These are phyloP conservation scores for Gossypium davidsonii DNA, from an alignment of 441 rosid species.

Conservation along the genomic window DNA sequence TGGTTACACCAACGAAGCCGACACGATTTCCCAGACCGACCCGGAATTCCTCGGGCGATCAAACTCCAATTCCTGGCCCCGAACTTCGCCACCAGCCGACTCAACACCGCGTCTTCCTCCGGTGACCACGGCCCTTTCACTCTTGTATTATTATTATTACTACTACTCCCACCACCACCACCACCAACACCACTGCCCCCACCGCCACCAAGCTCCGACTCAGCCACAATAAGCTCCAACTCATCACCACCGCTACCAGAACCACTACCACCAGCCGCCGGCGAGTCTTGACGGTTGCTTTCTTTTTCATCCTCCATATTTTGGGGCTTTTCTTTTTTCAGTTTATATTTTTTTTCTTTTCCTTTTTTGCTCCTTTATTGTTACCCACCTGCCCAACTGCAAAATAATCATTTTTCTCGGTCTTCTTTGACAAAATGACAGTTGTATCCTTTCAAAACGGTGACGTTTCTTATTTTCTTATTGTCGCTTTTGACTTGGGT, in stretches of 20 bases:
- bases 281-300: slow-evolving; percentile 9
- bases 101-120: slow-evolving; percentile 74
- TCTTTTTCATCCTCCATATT: slow-evolving; percentile 25
- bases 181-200: slow-evolving; percentile 7
- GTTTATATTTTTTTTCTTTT: background rate
- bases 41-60: slow-evolving; percentile 85
- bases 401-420: slow-evolving; percentile 24
- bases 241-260: slow-evolving; percentile 10
- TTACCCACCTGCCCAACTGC: slow-evolving; percentile 47
- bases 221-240: slow-evolving; percentile 1
- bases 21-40: slow-evolving; percentile 91
- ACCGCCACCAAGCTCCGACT: slow-evolving; percentile 16
- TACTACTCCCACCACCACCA: background rate
- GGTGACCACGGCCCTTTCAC: slow-evolving; percentile 89
- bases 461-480: slow-evolving; percentile 5
- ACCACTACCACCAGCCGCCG: slow-evolving; percentile 7
- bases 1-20: slow-evolving; percentile 93
- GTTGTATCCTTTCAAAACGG: slow-evolving; percentile 14
- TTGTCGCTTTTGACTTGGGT: background rate
- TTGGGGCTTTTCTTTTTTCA: slow-evolving; percentile 13
- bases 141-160: slow-evolving; percentile 16
- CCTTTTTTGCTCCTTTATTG: background rate
- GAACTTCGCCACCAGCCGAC: slow-evolving; percentile 51
- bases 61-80: slow-evolving; percentile 91
- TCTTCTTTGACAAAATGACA: slow-evolving; percentile 23